phyloP scores from a whole-genome alignment of 768 basidiomycete species.

The Boletus sp. region DNA sequence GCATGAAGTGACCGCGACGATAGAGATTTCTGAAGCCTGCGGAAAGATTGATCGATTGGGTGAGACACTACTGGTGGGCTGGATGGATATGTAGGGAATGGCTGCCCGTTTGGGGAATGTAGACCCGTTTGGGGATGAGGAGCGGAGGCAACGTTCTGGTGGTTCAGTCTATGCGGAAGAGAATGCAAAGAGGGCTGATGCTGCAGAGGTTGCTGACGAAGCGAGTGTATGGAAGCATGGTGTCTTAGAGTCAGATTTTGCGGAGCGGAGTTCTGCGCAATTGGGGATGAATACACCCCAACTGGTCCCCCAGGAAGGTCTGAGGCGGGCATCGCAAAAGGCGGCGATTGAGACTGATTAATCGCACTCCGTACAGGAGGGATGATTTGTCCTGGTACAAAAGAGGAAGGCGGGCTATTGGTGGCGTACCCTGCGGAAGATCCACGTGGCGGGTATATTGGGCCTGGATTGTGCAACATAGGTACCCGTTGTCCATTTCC shows the following conservation, averaged over 20 bases:
- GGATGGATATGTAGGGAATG: conserved; percentile 8
- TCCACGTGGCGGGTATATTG: conserved; percentile 20
- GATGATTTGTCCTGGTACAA: conserved; percentile 35
- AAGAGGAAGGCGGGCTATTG: conserved; percentile 31
- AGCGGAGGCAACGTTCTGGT: conserved; percentile 9
- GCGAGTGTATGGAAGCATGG: conserved; percentile 25
- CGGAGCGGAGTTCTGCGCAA: not conserved
- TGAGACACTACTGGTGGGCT: conserved; percentile 23
- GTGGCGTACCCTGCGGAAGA: conserved; percentile 20
- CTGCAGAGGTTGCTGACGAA: conserved; percentile 28
- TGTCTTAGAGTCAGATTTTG: conserved; percentile 19
- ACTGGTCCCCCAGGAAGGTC: conserved; percentile 20
- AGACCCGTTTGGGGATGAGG: conserved; percentile 18
- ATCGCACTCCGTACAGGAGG: conserved; percentile 40
- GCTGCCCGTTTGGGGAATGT: conserved; percentile 10
- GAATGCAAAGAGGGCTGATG: conserved; percentile 15
- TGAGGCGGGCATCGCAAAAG: conserved; percentile 18
- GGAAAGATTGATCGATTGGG: conserved; percentile 44
- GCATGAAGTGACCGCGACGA: conserved; percentile 60
- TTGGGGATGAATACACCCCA: conserved; percentile 15
- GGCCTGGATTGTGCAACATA: conserved; percentile 17
- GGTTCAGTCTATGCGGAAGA: conserved; percentile 9
- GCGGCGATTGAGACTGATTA: conserved; percentile 25
- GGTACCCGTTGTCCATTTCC: conserved; percentile 16
- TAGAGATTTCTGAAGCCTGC: conserved; percentile 45